Evolutionary conservation across 2,329 filamentous ascomycete genomes (phyloP).

Genomic region (Nemania serpens): DNA sequence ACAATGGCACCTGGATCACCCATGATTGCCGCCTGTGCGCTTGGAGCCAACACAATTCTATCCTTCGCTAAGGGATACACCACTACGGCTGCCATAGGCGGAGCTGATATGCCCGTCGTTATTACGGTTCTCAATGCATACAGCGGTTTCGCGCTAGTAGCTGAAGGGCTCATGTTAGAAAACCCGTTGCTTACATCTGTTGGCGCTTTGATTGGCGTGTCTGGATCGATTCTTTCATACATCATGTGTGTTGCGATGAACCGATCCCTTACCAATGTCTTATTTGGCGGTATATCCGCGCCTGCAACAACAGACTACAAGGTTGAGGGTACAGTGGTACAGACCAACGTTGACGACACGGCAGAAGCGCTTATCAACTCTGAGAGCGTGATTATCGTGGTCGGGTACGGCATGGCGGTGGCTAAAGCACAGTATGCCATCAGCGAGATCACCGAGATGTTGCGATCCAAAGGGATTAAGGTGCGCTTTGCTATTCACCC

Average conservation of each 20-base stretch:
- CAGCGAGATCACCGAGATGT: slow-evolving; percentile 74
- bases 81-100: slow-evolving; percentile 85
- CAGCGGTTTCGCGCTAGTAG: slow-evolving; percentile 86
- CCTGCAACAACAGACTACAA: slow-evolving; percentile 68
- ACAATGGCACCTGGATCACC: slow-evolving; percentile 81
- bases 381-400: slow-evolving; percentile 86
- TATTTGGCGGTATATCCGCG: slow-evolving; percentile 80
- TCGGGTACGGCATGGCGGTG: slow-evolving; percentile 93
- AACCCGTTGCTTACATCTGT: slow-evolving; percentile 85
- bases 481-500: slow-evolving; percentile 91
- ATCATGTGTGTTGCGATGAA: slow-evolving; percentile 93
- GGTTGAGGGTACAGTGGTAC: slow-evolving; percentile 78
- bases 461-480: slow-evolving; percentile 76
- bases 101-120: slow-evolving; percentile 92
- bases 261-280: slow-evolving; percentile 81
- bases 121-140: slow-evolving; percentile 92
- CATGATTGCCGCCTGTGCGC: slow-evolving; percentile 75
- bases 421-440: slow-evolving; percentile 93
- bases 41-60: slow-evolving; percentile 75
- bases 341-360: slow-evolving; percentile 79
- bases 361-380: slow-evolving; percentile 75
- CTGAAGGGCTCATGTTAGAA: slow-evolving; percentile 89
- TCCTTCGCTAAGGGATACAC: slow-evolving; percentile 88
- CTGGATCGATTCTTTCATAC: slow-evolving; percentile 86
- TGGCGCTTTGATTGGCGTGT: slow-evolving; percentile 85